phyloP scores from a whole-genome alignment of 805 yeast species.

The Candida incommunis region DNA sequence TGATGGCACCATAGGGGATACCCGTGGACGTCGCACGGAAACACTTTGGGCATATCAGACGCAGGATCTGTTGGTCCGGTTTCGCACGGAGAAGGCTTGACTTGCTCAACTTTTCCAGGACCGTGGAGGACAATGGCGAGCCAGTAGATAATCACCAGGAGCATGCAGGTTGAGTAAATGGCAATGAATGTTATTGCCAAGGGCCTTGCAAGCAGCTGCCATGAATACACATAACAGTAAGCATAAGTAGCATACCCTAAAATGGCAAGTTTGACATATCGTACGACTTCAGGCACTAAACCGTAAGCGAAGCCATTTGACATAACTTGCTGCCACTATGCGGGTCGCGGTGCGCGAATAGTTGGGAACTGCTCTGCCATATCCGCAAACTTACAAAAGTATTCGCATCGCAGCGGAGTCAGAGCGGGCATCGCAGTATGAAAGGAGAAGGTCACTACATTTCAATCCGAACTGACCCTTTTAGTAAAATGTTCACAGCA shows the following conservation, averaged over 20 bases:
- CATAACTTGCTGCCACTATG: too few relatives aligned
- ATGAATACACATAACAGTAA: conserved; percentile 30
- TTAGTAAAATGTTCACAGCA: too few relatives aligned
- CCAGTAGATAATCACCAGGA: conserved; percentile 29
- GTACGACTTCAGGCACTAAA: not conserved
- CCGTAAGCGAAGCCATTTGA: too few relatives aligned
- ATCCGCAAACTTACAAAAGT: too few relatives aligned
- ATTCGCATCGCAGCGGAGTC: too few relatives aligned
- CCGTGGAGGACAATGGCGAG: conserved; percentile 28
- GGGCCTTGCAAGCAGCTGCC: conserved; percentile 24
- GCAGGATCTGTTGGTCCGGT: conserved; percentile 14
- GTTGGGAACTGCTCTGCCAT: too few relatives aligned
- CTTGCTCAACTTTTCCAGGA: conserved; percentile 35
- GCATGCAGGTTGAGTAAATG: conserved; percentile 15
- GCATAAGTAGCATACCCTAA: conserved; percentile 31
- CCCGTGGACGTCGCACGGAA: conserved; percentile 55
- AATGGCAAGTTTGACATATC: conserved; percentile 3
- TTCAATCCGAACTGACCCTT: too few relatives aligned
- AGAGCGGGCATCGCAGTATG: too few relatives aligned
- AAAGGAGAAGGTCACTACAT: too few relatives aligned
- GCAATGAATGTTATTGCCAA: conserved; percentile 28
- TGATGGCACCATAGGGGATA: conserved; percentile 57
- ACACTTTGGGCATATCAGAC: conserved; percentile 38
- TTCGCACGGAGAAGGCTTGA: conserved; percentile 21
- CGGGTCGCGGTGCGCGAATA: too few relatives aligned